Base-by-base conservation (phyloP, 1,284 basidiomycete genomes). In the Puccinia coronata region DNA sequence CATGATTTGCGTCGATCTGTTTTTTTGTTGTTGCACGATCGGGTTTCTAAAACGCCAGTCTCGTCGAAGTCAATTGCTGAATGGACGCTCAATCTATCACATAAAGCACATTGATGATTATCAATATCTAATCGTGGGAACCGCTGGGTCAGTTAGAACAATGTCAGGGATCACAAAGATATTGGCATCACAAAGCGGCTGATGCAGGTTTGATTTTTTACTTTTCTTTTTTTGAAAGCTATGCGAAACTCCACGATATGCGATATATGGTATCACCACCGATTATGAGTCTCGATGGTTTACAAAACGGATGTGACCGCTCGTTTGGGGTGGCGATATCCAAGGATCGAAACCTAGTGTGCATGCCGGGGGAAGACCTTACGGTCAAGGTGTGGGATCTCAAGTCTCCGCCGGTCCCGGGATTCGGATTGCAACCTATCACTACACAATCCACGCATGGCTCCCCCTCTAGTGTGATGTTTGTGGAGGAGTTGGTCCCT, bases 161-260 rank as follows among this genome's bases (percentile, higher is more conserved):
- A 23, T 20, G 4, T 20, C 8, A 63, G 5, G 31, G 20, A 63
- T 63, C 61, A 4, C 12, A 63, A 20, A 20, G 20, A 36, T 36
- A 18, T 31, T 28, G 25, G 59, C 25, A 36, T 18, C 9, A 39
- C 18, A 9, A 39, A 63, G 31, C 36, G 4, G 34, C n/a, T n/a
- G n/a, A n/a, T n/a, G n/a, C n/a, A n/a, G n/a, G n/a, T n/a, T n/a
- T n/a, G n/a, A n/a, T n/a, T n/a, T n/a, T 36, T 49, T 6, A 49
- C 8, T 51, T 2, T n/a, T 11, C 49, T 11, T 47, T 70, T 36
- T 70, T 34, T 3, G n/a, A 16, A 4, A 70, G 67, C 12, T 70
- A 70, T 41, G 67, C 67, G 23, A 70, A 70, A 70, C n/a, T 70
- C 23, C 67, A 70, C 49, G 67, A 70, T 49, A 28, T 70, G 28